phyloP scores from a whole-genome alignment of 495 filamentous ascomycete genomes.

The Hyaloscypha hepaticicola region DNA sequence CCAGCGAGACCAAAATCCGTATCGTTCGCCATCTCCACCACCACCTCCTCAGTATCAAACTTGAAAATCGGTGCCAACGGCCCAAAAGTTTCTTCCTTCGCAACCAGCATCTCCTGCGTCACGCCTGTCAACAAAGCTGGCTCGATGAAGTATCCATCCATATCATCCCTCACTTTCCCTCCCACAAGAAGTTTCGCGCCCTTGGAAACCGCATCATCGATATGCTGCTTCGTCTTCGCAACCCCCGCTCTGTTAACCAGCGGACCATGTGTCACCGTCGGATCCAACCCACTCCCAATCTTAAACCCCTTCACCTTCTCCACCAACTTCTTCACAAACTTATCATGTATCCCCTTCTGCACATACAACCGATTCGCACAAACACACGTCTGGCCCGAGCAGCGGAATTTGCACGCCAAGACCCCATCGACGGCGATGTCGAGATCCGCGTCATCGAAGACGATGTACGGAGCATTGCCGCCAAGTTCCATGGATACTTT shows the following conservation, averaged over 20 bases:
- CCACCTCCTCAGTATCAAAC: constrained; percentile 79
- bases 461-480: constrained; percentile 88
- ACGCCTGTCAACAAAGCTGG: constrained; percentile 74
- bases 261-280: constrained; percentile 70
- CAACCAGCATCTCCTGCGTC: constrained; percentile 72
- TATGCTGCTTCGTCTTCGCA: constrained; percentile 70
- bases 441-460: constrained; percentile 85
- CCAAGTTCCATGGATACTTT: constrained; percentile 82
- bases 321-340: constrained; percentile 65
- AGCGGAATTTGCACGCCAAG: constrained; percentile 75
- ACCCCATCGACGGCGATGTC: constrained; percentile 72
- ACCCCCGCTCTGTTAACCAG: constrained; percentile 72
- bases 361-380: constrained; percentile 77
- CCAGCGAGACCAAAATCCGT: constrained; percentile 76
- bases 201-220: constrained; percentile 64
- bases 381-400: constrained; percentile 82
- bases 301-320: constrained; percentile 70
- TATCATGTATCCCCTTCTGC: constrained; percentile 69
- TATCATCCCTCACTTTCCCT: constrained; percentile 34
- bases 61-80: constrained; percentile 75
- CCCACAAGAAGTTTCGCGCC: constrained; percentile 50
- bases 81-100: constrained; percentile 80
- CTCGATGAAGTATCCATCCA: constrained; percentile 65
- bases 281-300: constrained; percentile 71
- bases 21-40: constrained; percentile 70